Percentiles rank a stretch among this genome's conserved stretches.
These are phyloP conservation scores for Orbilia quercus DNA, from an alignment of 2,329 filamentous ascomycete species.

Conservation along the genomic window DNA sequence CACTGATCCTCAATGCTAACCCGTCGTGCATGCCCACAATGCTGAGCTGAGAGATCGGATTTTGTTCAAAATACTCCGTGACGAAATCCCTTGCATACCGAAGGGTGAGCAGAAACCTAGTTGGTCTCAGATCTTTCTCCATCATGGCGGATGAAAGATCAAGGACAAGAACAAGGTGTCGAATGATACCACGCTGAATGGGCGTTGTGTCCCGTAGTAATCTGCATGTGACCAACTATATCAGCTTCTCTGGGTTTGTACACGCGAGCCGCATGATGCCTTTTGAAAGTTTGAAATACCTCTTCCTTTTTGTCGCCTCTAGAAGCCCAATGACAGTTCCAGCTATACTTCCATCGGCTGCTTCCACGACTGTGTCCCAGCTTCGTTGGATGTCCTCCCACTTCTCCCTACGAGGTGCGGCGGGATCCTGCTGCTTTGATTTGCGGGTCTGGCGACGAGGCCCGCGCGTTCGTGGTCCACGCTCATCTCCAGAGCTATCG, in stretches of 20 bases:
- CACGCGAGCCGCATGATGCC: constrained; percentile 57
- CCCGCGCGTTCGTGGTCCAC: constrained; percentile 59
- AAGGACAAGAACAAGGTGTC: constrained; percentile 89
- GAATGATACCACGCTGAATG: constrained; percentile 94
- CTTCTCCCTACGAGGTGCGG: constrained; percentile 63
- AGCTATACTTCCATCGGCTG: constrained; percentile 80
- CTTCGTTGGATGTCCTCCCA: constrained; percentile 64
- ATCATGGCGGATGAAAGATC: constrained; percentile 94
- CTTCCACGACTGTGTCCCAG: constrained; percentile 79
- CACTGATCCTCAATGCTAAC: constrained; percentile 83
- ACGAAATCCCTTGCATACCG: constrained; percentile 89
- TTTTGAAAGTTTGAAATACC: constrained; percentile 64
- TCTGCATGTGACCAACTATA: constrained; percentile 64
- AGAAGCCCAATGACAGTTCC: constrained; percentile 77
- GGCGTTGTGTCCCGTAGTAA: constrained; percentile 93
- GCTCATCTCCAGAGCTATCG: constrained; percentile 65
- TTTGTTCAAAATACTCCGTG: constrained; percentile 96
- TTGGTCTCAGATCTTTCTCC: constrained; percentile 93
- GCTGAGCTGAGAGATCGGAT: constrained; percentile 94
- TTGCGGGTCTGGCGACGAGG: constrained; percentile 55
- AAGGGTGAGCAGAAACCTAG: constrained; percentile 82
- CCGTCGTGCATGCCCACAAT: constrained; percentile 95
- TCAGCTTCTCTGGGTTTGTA: constrained; percentile 19
- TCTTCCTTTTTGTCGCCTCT: constrained; percentile 83
- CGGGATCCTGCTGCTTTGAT: constrained; percentile 63